Conservation (phyloP, 768 basidiomycete genomes). For the Lactarius vividus region DNA sequence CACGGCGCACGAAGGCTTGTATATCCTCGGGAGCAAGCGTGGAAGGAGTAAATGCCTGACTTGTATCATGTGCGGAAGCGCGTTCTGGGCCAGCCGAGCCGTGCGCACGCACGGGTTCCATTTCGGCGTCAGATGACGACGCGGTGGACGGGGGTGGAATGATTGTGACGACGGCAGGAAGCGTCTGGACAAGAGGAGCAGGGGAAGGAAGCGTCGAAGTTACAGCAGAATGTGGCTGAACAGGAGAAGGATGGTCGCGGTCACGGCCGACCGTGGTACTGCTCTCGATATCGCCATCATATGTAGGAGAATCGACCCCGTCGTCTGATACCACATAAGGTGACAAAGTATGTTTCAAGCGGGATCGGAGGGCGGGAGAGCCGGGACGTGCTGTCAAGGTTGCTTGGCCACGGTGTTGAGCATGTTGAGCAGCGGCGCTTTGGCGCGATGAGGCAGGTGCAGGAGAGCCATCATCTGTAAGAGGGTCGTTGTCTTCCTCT, state of each 20-base stretch:
- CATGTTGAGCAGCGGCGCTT: conserved; percentile 31
- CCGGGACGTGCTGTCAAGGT: conserved; percentile 12
- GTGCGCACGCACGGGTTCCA: conserved; percentile 18
- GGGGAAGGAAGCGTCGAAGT: conserved; percentile 29
- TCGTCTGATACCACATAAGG: conserved; percentile 53
- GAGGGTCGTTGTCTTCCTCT: conserved; percentile 85
- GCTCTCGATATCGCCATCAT: conserved; percentile 87
- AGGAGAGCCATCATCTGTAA: conserved; percentile 71
- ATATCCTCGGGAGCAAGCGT: conserved; percentile 74
- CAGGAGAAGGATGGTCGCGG: conserved; percentile 33
- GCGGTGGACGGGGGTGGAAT: conserved; percentile 19
- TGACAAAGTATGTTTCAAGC: conserved; percentile 41
- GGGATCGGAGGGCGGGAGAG: conserved; percentile 29
- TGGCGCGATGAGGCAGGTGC: conserved; percentile 37
- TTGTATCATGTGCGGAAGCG: conserved; percentile 30
- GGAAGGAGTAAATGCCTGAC: conserved; percentile 56
- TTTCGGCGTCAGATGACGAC: conserved; percentile 27
- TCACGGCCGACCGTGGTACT: conserved; percentile 61
- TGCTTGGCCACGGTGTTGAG: conserved; percentile 29
- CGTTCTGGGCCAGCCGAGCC: conserved; percentile 27
- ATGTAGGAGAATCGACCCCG: conserved; percentile 81
- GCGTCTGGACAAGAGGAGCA: conserved; percentile 12
- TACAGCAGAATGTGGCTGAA: conserved; percentile 30
- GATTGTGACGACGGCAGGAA: conserved; percentile 16
- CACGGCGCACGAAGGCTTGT: conserved; percentile 67